phyloP scores from a whole-genome alignment of 139 green algal species.

The Chlorella sp. region DNA sequence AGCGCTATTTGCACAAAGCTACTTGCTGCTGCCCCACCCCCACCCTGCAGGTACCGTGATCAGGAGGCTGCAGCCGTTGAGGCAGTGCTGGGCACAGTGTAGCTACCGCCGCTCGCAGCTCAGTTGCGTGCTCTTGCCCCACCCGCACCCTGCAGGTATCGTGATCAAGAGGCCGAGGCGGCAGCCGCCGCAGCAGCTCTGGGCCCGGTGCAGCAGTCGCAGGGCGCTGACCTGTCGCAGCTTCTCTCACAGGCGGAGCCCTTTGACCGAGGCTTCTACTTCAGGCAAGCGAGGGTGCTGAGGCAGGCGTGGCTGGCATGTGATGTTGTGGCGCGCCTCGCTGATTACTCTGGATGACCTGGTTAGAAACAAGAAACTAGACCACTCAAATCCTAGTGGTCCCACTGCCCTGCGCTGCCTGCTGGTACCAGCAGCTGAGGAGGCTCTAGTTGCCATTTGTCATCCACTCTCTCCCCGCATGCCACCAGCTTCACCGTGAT shows the following conservation, averaged over 20 bases:
- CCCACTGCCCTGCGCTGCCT: no score
- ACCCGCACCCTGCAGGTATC: slow-evolving; percentile 11
- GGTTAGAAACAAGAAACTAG: no score
- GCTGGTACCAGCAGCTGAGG: neutral
- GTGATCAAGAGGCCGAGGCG: slow-evolving; percentile 10
- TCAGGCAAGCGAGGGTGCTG: neutral
- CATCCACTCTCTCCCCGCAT: no score
- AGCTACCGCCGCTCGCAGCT: no score
- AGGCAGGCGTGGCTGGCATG: no score
- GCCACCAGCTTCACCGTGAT: no score
- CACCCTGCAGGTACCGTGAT: slow-evolving; percentile 22
- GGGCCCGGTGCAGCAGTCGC: slow-evolving; percentile 16
- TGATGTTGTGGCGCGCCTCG: no score
- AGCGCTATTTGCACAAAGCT: no score
- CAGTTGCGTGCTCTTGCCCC: neutral
- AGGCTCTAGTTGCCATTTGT: neutral
- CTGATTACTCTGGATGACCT: no score
- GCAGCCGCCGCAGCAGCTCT: slow-evolving; percentile 12
- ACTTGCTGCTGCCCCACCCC: neutral
- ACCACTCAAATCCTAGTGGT: no score
- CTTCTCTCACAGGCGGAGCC: slow-evolving; percentile 24
- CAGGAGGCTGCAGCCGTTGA: slow-evolving; percentile 12
- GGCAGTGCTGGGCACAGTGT: slow-evolving; percentile 6
- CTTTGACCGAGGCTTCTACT: slow-evolving; percentile 26
- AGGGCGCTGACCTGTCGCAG: slow-evolving; percentile 40